Percentiles rank a stretch among this genome's conserved stretches.
Conservation (phyloP, 148 eudicot species). For the Rhododendron griersonianum region DNA sequence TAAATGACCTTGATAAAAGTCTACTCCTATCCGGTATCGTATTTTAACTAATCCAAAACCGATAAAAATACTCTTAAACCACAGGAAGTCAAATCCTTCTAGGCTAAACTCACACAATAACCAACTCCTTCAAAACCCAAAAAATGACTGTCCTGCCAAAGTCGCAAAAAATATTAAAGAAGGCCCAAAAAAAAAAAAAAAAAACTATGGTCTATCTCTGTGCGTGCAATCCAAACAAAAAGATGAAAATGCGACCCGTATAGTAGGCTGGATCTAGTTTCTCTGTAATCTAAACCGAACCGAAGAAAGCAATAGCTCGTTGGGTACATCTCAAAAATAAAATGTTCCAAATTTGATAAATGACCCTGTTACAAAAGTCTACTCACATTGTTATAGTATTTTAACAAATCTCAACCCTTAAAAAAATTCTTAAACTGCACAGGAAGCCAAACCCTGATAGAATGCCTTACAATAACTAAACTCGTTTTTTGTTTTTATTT, state of each 20-base stretch:
- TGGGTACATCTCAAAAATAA: no score
- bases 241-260: background rate
- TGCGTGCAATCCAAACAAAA: no score
- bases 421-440: background rate
- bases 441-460: background rate
- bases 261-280: background rate
- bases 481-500: no score
- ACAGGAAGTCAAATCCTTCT: background rate
- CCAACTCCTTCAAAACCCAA: background rate
- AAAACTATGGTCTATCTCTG: no score
- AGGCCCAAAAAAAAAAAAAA: no score
- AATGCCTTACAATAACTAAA: no score
- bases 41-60: no score
- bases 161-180: background rate
- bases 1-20: background rate
- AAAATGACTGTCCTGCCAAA: background rate
- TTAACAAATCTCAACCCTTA: background rate
- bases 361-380: background rate
- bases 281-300: no score
- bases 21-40: background rate
- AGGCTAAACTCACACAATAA: background rate
- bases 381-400: no score
- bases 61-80: no score
- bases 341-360: no score
- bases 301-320: no score